Conservation (phyloP, 495 filamentous ascomycete genomes). For the Podospora anserina region DNA sequence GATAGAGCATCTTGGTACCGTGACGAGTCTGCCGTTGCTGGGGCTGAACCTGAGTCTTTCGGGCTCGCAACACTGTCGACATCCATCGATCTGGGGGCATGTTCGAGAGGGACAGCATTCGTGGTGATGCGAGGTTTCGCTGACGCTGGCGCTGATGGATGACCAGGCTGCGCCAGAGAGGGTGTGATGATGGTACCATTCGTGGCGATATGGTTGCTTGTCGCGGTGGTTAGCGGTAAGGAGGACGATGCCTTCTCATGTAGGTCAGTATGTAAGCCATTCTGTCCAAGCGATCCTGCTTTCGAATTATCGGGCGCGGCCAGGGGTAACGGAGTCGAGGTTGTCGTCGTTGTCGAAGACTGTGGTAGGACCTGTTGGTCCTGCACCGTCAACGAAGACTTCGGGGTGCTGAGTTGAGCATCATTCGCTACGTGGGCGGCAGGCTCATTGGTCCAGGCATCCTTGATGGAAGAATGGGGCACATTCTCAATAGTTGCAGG, state of each 20-base stretch:
- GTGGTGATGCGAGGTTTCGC: slow-evolving; percentile 12
- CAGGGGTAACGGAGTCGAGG: not conserved
- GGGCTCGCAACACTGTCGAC: slow-evolving; percentile 6
- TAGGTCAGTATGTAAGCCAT: not conserved
- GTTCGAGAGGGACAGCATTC: not conserved
- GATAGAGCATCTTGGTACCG: slow-evolving; percentile 38
- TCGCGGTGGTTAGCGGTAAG: not conserved
- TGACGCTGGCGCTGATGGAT: not conserved
- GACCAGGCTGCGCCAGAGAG: not conserved
- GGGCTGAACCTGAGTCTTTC: slow-evolving; percentile 11
- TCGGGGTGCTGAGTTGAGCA: not conserved
- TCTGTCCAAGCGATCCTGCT: not conserved
- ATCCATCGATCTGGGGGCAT: slow-evolving; percentile 5
- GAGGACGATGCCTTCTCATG: not conserved
- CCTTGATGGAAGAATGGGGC: not conserved
- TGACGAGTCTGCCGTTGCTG: slow-evolving; percentile 17
- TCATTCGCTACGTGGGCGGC: not conserved
- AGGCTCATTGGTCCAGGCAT: not conserved
- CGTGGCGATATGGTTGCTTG: not conserved
- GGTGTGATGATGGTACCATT: not conserved
- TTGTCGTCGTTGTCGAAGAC: not conserved
- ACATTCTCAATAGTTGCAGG: slow-evolving; percentile 19
- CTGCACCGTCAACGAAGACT: not conserved
- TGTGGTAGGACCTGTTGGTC: not conserved
- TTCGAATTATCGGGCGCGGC: not conserved